phyloP scores from a whole-genome alignment of 805 yeast species.

The Candida broadrunensis region DNA sequence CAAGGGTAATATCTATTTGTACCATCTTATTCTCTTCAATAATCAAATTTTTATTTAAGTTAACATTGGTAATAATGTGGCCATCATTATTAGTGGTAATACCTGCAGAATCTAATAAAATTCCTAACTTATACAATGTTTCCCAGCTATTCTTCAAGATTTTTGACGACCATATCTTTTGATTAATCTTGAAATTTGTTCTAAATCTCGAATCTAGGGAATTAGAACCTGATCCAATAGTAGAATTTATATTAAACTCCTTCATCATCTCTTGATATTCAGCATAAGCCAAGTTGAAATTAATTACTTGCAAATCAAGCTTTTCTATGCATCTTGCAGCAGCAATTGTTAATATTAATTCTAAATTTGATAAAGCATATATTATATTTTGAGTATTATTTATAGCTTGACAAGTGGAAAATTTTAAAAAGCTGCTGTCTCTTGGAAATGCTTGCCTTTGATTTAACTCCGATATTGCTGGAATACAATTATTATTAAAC shows the following conservation, averaged over 20 bases:
- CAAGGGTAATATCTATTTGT: conserved; percentile 49
- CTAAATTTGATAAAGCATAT: conserved; percentile 59
- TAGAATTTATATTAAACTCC: conserved; percentile 33
- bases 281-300: conserved; percentile 71
- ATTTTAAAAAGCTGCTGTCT: conserved; percentile 15
- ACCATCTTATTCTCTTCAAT: conserved; percentile 48
- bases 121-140: conserved; percentile 50
- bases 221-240: conserved; percentile 20
- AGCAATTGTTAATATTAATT: conserved; percentile 65
- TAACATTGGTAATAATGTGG: conserved; percentile 24
- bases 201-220: conserved; percentile 34
- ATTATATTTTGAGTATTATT: conserved; percentile 26
- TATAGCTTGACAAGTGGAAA: conserved; percentile 16
- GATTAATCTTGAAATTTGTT: conserved; percentile 31
- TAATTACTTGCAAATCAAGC: conserved; percentile 55
- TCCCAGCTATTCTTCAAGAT: conserved; percentile 77
- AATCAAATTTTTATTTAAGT: conserved; percentile 26
- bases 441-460: conserved; percentile 14
- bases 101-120: conserved; percentile 47
- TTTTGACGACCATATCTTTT: conserved; percentile 57
- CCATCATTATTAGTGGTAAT: conserved; percentile 41
- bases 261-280: conserved; percentile 66
- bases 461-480: conserved; percentile 36
- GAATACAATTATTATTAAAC: conserved; percentile 41
- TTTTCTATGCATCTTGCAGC: conserved; percentile 71